Base-by-base conservation (phyloP, 139 green algal species). In the Micromonas commoda region DNA sequence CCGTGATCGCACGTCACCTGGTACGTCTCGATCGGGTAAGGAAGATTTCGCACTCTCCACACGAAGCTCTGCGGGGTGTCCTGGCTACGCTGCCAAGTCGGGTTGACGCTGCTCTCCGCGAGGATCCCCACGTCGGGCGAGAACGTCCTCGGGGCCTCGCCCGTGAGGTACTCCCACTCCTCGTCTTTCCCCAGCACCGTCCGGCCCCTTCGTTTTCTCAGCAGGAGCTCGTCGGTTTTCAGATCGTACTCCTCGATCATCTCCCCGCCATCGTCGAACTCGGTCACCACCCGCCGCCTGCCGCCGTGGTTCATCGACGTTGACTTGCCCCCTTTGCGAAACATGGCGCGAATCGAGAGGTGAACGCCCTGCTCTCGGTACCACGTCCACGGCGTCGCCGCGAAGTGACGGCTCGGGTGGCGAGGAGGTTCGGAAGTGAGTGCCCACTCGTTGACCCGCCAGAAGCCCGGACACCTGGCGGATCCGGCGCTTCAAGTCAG, bases 11-110 rank as follows among this genome's bases (percentile, higher is more conserved):
- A 20, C 4, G 38, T 78, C 0, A 87, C 77, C 2, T 65, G 38
- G 39, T 78, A 87, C 13, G 69, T 69, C 1, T 84, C 80, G 23
- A 73, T 19, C 2, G 83, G 77, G 64, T 84, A 87, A 1, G 83
- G 77, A 35, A 87, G 69, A 76, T 87, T 87, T n/a, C 83, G 77
- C 26, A 87, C 75, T 2, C 80, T 73, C 83, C 80, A 87, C 68
- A 83, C 76, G 60, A 87, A 87, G 6, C 45, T 45, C 24, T 79
- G 51, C 1, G 57, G n/a, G 0, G 71, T 72, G 80, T 87, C 83
- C 70, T 81, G 45, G 9, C 9, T 76, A 20, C 80, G 77, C 24
- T 16, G 67, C 65, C 85, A 85, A 9, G 70, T 37, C 4, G 80
- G 80, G 73, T 87, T 87, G 26, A 57, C 45, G 21, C 31, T 65